Evolutionary conservation across 2,329 filamentous ascomycete species (phyloP).

Genomic region (Cercospora janseana): DNA sequence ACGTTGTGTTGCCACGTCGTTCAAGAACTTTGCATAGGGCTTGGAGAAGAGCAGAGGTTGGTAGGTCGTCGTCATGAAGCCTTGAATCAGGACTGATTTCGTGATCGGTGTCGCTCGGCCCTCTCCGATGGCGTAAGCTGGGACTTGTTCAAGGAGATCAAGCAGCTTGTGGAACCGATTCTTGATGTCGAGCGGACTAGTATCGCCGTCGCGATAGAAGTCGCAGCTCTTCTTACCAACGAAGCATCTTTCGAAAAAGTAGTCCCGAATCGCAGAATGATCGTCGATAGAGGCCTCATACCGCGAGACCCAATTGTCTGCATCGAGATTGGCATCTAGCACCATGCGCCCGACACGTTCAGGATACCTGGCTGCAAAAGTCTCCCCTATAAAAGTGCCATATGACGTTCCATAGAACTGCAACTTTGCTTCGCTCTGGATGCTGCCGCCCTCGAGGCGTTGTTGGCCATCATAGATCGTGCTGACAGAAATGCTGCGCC

Average conservation of each 20-base stretch:
- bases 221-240: constrained; percentile 12
- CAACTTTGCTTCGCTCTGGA: constrained; percentile 11
- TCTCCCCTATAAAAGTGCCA: constrained; percentile 17
- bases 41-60: constrained; percentile 25
- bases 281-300: constrained; percentile 26
- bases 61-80: constrained; percentile 25
- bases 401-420: constrained; percentile 38
- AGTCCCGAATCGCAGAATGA: constrained; percentile 12
- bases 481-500: not conserved
- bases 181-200: constrained; percentile 18
- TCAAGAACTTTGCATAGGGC: constrained; percentile 23
- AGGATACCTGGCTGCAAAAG: constrained; percentile 16
- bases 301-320: constrained; percentile 31
- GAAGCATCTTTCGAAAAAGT: constrained; percentile 20
- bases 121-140: constrained; percentile 20
- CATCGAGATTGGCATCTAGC: constrained; percentile 35
- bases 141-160: constrained; percentile 18
- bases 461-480: constrained; percentile 1
- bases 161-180: constrained; percentile 19
- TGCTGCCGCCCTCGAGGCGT: not conserved
- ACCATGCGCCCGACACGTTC: constrained; percentile 17
- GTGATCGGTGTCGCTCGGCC: constrained; percentile 24
- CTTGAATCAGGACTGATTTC: constrained; percentile 18
- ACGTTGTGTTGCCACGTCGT: constrained; percentile 15
- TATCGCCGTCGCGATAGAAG: constrained; percentile 21